A percentile compares a stretch with the other conserved stretches of the same genome.
Conservation (phyloP, 768 basidiomycete species). For the Naganishia randhawae region DNA sequence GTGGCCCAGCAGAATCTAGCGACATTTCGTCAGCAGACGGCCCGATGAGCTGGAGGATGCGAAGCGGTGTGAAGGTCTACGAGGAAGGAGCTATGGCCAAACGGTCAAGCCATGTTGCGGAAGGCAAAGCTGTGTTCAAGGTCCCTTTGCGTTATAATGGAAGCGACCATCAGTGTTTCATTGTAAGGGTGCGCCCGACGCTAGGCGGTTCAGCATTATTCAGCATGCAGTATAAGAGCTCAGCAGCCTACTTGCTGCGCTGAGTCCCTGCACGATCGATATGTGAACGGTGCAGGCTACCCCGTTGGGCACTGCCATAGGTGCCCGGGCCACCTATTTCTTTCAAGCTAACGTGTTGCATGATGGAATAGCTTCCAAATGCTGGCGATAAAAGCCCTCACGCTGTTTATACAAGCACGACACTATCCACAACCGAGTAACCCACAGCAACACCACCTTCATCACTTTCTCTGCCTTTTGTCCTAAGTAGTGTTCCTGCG, state of each 20-base stretch:
- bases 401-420: slow-evolving; percentile 22
- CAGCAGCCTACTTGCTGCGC: too few relatives aligned
- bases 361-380: too few relatives aligned
- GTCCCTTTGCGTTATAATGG: background rate
- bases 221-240: too few relatives aligned
- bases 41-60: background rate
- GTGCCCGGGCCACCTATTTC: too few relatives aligned
- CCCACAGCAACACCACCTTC: slow-evolving; percentile 89
- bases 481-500: slow-evolving; percentile 79
- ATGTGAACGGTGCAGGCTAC: too few relatives aligned
- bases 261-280: too few relatives aligned
- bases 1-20: slow-evolving; percentile 28
- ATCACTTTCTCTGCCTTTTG: slow-evolving; percentile 83
- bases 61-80: background rate
- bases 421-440: slow-evolving; percentile 42
- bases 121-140: background rate
- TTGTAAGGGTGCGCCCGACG: background rate
- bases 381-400: too few relatives aligned
- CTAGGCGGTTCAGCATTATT: too few relatives aligned
- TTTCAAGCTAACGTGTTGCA: too few relatives aligned
- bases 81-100: too few relatives aligned
- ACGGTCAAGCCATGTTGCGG: too few relatives aligned
- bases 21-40: slow-evolving; percentile 7
- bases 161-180: slow-evolving; percentile 3
- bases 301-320: too few relatives aligned